Percentiles rank a stretch among this genome's conserved stretches.
phyloP scores from a whole-genome alignment of 805 yeast species.

The Wickerhamiella occidentalis region DNA sequence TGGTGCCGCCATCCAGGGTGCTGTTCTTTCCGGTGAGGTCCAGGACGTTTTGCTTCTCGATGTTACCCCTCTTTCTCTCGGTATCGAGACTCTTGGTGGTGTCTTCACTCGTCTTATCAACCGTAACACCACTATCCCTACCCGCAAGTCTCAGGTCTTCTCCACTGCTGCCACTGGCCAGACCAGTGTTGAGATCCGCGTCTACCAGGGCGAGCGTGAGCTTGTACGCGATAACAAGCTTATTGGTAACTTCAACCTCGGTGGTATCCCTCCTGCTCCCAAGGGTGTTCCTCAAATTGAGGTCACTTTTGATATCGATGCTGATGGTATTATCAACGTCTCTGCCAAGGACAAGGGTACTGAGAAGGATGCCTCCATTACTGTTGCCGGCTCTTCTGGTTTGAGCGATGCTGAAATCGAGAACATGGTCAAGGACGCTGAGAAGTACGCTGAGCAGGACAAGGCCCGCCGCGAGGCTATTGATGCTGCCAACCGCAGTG shows the following conservation, averaged over 20 bases:
- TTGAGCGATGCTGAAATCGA: constrained; percentile 81
- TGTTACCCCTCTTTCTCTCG: constrained; percentile 80
- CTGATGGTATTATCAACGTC: constrained; percentile 94
- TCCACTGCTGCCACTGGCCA: constrained; percentile 95
- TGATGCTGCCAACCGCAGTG: constrained; percentile 77
- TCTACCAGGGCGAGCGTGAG: constrained; percentile 99
- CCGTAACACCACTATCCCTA: constrained; percentile 93
- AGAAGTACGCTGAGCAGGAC: constrained; percentile 77
- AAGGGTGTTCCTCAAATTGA: constrained; percentile 91
- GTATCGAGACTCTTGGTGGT: constrained; percentile 98
- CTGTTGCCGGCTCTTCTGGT: constrained; percentile 94
- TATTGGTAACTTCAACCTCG: constrained; percentile 89
- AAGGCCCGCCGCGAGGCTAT: constrained; percentile 74
- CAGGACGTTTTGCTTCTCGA: constrained; percentile 82
- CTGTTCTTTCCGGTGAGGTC: constrained; percentile 88
- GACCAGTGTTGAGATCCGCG: constrained; percentile 93
- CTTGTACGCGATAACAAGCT: constrained; percentile 94
- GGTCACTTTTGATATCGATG: constrained; percentile 92
- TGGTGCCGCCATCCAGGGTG: constrained; percentile 98
- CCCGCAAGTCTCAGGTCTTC: constrained; percentile 92
- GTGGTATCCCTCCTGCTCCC: constrained; percentile 93
- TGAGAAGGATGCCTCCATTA: constrained; percentile 86
- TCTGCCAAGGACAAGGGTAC: constrained; percentile 89
- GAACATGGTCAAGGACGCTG: constrained; percentile 83
- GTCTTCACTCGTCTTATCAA: constrained; percentile 85